Evolutionary conservation across 768 basidiomycete species (phyloP), one percentile per base, ranked within the genome.

Genomic region (Lentinula detonsa): DNA sequence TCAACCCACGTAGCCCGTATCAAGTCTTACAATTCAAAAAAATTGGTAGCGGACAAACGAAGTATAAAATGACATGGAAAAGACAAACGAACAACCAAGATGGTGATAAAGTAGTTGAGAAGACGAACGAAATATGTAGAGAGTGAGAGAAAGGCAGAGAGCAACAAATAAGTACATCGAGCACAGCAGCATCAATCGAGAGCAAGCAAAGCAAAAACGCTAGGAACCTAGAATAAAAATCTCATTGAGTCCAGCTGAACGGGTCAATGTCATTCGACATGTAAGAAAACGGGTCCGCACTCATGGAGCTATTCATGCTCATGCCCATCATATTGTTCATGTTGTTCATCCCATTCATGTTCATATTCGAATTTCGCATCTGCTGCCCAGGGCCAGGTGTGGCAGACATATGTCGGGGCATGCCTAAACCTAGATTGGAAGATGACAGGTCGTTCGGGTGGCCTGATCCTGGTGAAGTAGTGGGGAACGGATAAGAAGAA

Each of bases 191-290:
- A 48, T 34, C 21, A 40, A 50, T 50, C 50, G 50, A 52, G 59
- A 60, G 50, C 59, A 60, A 42, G 59, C 48, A 60, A 53, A 52
- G 40, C 39, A 52, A 60, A 60, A 60, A 37, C 39, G 52, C 60
- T 28, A 53, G 57, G 40, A 60, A 48, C 51, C 46, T 50, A 50
- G 50, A 62, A 59, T 48, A 61, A 62, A 59, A 45, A 61, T 69
- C 74, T 75, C 71, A 77, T 60, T 75, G 74, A 65, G 72, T 76
- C 82, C 85, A 87, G 68, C 82, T 84, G 70, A 85, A 83, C 63
- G 84, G 72, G 63, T 85, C 84, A 65, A 83, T 81, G 59, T 86
- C 85, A 66, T 69, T 75, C 57, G 72, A 58, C 40, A 76, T 74
- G 59, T 73, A 70, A 60, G 59, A 40, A 60, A 60, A 60, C 67